Evolutionary conservation across 2,329 filamentous ascomycete species (phyloP), one percentile per base, ranked within the genome.

Genomic region (Purpureocillium takamizusanense): DNA sequence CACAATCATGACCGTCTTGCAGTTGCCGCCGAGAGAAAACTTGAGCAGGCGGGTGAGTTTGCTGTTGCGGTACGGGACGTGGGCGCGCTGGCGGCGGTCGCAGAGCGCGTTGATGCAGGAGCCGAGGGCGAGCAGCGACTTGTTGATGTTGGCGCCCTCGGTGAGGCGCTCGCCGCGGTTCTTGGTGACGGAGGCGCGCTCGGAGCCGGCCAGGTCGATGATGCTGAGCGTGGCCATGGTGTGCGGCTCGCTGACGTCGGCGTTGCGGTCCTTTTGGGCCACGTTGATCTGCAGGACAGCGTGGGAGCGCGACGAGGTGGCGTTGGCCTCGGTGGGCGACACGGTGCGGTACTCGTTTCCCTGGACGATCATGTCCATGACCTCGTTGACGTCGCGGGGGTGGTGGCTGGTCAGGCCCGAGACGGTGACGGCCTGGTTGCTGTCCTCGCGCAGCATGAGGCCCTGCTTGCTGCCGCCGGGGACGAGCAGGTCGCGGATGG

Each of bases 1-100:
- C 18, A 98, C 92, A 59, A 98, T 97, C 92, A 98, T 98, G 58
- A 98, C 92, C 0, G 92, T 98, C 64, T 89, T 94, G 72, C 92
- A 98, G 61, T 98, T 98, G 3, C 92, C 92, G 23, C 92, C 92
- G 0, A 98, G 76, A 1, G 90, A 95, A 63, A 98, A 98, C 54
- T 98, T 98, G 38, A 98, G 76, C 4, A 98, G 71, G 38, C 92
- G 81, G 0, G 92, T 98, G 39, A 98, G 80, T 55, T 97, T 98
- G 46, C 90, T 97, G 66, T 98, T 97, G 51, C 92, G 80, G 66
- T 98, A 98, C 1, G 92, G 92, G 12, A 98, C 85, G 60, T 98
- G 92, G 49, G 94, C 92, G 47, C 79, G 83, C 65, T 92, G 94
- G 37, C 87, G 78, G 4, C 86, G 79, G 55, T 98, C 92, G 64